Base-by-base conservation (phyloP, 768 basidiomycete genomes). In the Peribolospora kevripleyi region DNA sequence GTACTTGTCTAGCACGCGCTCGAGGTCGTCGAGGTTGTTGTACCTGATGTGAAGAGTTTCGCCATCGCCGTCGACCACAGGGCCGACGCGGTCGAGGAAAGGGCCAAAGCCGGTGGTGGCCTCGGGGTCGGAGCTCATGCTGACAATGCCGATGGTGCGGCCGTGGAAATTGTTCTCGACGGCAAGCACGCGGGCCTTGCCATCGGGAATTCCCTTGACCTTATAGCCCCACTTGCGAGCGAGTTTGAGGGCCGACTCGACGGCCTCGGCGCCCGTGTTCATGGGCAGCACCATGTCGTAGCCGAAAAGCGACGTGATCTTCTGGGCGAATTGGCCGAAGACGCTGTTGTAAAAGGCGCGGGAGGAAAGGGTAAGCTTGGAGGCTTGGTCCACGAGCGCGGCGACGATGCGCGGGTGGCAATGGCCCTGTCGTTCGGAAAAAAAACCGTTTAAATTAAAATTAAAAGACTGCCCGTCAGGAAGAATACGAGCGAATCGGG, bases 241-340 rank as follows among this genome's bases (percentile, higher is more conserved):
- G 13, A 97, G 74, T 74, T 98, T 98, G 66, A 98, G 68, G n/a
- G 81, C 78, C 0, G 90, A 93, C 71, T 98, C 93, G 54, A 97
- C 93, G 6, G 93, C 93, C 65, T 98, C 93, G 0, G 88, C 88
- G 49, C 91, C 91, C 0, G 91, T 97, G 74, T 98, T 98, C 88
- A 97, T 93, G 36, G 91, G 90, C n/a, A 38, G 55, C 46, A 60
- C 50, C 7, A 48, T 42, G 13, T 50, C 90, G 67, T 83, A 95
- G 9, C 80, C 81, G 64, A 91, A 87, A 69, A 83, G 76, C 56
- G 76, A 70, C 1, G 82, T 85, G 57, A 95, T 73, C 66, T 78
- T 75, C 70, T 83, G 74, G 1, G 88, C 86, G 67, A 88, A 98
- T n/a, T 72, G 74, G 0, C 87, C 88, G 61, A 98, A 84, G 59